Evolutionary conservation across 495 filamentous ascomycete species (phyloP), one percentile per base, ranked within the genome.

Genomic region (Penicillium ochrochloron): DNA sequence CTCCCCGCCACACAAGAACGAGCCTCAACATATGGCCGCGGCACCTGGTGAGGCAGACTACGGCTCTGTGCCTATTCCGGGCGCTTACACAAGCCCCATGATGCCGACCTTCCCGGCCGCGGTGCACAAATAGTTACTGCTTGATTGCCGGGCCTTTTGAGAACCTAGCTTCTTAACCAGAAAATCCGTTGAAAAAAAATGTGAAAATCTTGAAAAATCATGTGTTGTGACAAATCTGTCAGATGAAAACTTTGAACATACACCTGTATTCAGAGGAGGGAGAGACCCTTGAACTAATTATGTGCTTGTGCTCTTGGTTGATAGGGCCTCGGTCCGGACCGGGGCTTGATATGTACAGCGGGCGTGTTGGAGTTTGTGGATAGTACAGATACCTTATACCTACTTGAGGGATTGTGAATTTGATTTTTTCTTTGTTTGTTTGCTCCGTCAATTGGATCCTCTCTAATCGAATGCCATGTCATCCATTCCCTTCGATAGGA

Each of bases 61-160:
- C 61, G 83, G 79, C 14, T 66, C 80, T 50, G 83, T 86, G 25
- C 83, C 83, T 2, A 85, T 86, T 53, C 83, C 83, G 4, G 78
- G 74, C 23, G 83, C 82, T 10, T 85, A 85, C 64, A 69, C 74
- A 17, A 81, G 78, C 63, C 78, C 81, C 17, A 74, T 81, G 70
- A 76, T 69, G 35, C 76, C 81, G 9, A 62, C 53, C 21, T 76
- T 75, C 64, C 75, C 76, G 11, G 66, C 62, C 55, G 72, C 66
- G 64, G 74, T 66, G 65, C 75, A 71, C 62, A 70, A 62, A 23
- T 71, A 58, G 53, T 29, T 27, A 1, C 37, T 25, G 37, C 37
- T 10, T 33, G 2, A 10, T 17, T 34, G 31, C 51, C 23, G 27
- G 25, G 17, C 8, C 25, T 29, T 33, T 54, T 17, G 27, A 31